A percentile compares a stretch with the other conserved stretches of the same genome.
phyloP scores from a whole-genome alignment of 2,329 filamentous ascomycete genomes.

The Elsinoe batatas region DNA sequence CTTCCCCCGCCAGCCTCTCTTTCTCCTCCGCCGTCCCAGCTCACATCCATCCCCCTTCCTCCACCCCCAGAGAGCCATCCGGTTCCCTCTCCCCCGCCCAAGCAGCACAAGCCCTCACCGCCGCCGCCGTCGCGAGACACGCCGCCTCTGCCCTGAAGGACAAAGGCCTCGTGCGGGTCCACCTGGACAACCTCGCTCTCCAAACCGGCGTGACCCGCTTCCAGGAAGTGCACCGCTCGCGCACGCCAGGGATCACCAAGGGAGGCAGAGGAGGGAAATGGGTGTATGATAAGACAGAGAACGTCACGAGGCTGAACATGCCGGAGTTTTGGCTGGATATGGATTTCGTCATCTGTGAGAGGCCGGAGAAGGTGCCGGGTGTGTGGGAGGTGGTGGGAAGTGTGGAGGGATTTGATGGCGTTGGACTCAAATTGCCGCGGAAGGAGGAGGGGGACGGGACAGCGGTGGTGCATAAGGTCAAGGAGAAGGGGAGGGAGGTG shows the following conservation, averaged over 20 bases:
- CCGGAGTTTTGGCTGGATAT: conserved; percentile 48
- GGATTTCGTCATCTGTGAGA: conserved; percentile 49
- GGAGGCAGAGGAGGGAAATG: conserved; percentile 28
- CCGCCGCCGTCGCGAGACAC: background rate
- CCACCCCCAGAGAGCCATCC: background rate
- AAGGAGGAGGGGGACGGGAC: conserved; percentile 15
- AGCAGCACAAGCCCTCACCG: conserved; percentile 7
- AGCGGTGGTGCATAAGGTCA: background rate
- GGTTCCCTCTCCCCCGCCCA: background rate
- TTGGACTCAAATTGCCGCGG: conserved; percentile 32
- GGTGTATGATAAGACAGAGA: conserved; percentile 52
- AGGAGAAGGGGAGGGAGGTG: conserved; percentile 19
- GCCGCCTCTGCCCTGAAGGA: background rate
- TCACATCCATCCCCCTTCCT: background rate
- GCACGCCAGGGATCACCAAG: conserved; percentile 14
- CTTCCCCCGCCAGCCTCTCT: conserved; percentile 5
- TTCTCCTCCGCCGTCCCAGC: background rate
- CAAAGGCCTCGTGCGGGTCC: conserved; percentile 27
- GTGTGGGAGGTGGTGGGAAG: conserved; percentile 44
- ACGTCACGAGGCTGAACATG: conserved; percentile 37
- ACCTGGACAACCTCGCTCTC: conserved; percentile 52
- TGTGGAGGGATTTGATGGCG: conserved; percentile 42
- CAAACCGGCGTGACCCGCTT: conserved; percentile 56
- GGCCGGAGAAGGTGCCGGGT: conserved; percentile 37
- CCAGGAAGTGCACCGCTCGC: conserved; percentile 33